phyloP scores from a whole-genome alignment of 2,329 filamentous ascomycete genomes.

The Aspergillus hortae region DNA sequence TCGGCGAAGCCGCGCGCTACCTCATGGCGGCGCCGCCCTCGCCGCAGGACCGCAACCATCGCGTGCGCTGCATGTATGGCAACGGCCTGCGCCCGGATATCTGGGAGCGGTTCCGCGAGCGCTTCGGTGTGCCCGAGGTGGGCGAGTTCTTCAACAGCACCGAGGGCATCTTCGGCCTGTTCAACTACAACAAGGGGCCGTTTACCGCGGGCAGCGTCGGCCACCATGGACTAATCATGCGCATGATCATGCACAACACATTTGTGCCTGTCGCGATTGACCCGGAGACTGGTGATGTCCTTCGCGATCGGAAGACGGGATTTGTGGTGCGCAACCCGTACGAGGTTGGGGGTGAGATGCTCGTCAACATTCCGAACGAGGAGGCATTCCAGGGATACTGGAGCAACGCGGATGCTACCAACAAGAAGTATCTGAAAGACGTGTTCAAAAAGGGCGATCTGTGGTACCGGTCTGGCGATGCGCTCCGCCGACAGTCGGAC shows the following conservation, averaged over 20 bases:
- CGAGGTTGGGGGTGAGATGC: constrained; percentile 69
- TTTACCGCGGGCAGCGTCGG: constrained; percentile 64
- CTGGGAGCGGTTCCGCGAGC: constrained; percentile 54
- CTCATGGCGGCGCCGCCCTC: constrained; percentile 62
- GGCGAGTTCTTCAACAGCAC: constrained; percentile 76
- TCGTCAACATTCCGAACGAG: constrained; percentile 59
- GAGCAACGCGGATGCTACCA: constrained; percentile 63
- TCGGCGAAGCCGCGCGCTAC: constrained; percentile 73
- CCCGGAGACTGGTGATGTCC: constrained; percentile 63
- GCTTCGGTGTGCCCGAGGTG: constrained; percentile 52
- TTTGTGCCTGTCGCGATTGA: constrained; percentile 68
- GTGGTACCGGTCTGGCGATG: constrained; percentile 67
- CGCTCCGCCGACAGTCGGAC: constrained; percentile 58
- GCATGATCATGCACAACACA: constrained; percentile 50
- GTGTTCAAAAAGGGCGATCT: constrained; percentile 65
- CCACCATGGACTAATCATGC: constrained; percentile 64
- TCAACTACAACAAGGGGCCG: constrained; percentile 59
- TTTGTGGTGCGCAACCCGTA: constrained; percentile 63
- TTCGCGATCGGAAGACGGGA: constrained; percentile 63
- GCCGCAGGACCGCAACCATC: constrained; percentile 43
- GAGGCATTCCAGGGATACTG: constrained; percentile 67
- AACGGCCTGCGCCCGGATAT: constrained; percentile 49
- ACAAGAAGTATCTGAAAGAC: constrained; percentile 62
- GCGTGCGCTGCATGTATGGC: constrained; percentile 44
- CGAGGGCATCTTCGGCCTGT: constrained; percentile 64